Evolutionary conservation across 2,329 filamentous ascomycete genomes (phyloP), one percentile per base, ranked within the genome.

Genomic region (Aaosphaeria arxii): DNA sequence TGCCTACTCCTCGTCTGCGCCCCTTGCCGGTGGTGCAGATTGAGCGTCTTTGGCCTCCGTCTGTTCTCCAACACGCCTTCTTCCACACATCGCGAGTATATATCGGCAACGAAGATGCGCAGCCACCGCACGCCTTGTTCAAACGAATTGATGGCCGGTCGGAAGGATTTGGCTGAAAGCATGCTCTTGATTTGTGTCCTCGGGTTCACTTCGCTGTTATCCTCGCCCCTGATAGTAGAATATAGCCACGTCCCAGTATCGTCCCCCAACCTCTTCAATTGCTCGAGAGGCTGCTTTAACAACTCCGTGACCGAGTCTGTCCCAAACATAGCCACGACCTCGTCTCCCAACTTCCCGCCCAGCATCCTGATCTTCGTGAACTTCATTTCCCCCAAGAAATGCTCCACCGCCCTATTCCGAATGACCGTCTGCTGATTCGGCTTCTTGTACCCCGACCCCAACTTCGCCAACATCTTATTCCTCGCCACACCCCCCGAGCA

Each of bases 101-200:
- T 95, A 66, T 99, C 94, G 1, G 90, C 89, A 4, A 82, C 85
- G 67, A 97, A 97, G 46, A 99, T 96, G 7, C 86, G 81, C 36
- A 99, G 76, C 94, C 94, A 99, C 51, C 85, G 85, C 28, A 82
- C 76, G 1, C 86, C 92, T 66, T 95, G 89, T 24, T 94, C 89
- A 13, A 82, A 74, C 2, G 79, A 86, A 57, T 84, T 88, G 64
- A 97, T 92, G 47, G 80, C 84, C 0, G 94, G 94, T 29, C 89
- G 81, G 63, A 99, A 99, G 0, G 91, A 95, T 67, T 99, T 99
- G 17, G 94, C 91, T 1, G 91, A 96, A 11, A 97, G 77, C 91
- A 99, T 97, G 11, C 88, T 94, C 69, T 97, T 96, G 74, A 96
- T 96, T 62, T 94, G 89, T 1, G 91, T 96, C 44, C 92, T 80